Base-by-base conservation (phyloP, 2,329 filamentous ascomycete genomes). In the Chrysoporthe cubensis region DNA sequence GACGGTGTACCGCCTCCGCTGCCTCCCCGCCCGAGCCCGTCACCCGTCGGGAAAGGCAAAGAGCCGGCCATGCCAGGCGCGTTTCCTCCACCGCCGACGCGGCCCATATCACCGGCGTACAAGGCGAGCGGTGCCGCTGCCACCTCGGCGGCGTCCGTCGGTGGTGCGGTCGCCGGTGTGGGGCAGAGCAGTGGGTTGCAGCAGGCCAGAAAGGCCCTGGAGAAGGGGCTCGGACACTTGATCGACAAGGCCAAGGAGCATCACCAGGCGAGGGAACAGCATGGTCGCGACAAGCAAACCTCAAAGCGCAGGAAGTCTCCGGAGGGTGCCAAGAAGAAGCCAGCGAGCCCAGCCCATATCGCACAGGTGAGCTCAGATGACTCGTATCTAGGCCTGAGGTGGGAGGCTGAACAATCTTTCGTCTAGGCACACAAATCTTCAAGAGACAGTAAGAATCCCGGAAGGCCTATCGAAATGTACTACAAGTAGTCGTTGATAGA, bases 191-290 rank as follows among this genome's bases (percentile, higher is more conserved):
- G 40, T 18, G 62, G 65, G 32, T 14, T 69, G 26, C 37, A 63
- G 13, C 68, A 68, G n/a, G 68, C 68, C 26, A 64, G 68, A n/a
- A 68, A 66, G 62, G 66, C 65, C 13, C 34, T 69, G 40, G 68
- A 66, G 44, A 62, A 68, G 50, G 62, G 66, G 8, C n/a, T 67
- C 37, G 61, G 66, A 37, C 59, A 69, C 16, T 44, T 69, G 8
- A 62, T 68, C 13, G 65, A 68, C 37, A 68, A 37, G 65, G 68
- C 68, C 14, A 69, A 68, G 62, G 68, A 69, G 58, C 66, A 69
- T 40, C 68, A 69, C 8, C 52, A 57, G 16, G 62, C 62, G 32
- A 44, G 43, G 42, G 68, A 69, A 32, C 65, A 66, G 52, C 59
- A 66, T 21, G 26, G 42, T 6, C 48, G 32, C 9, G 62, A 60